These are phyloP conservation scores for Xylogone sp. DNA, from an alignment of 2,329 filamentous ascomycete genomes.

Conservation along the genomic window DNA sequence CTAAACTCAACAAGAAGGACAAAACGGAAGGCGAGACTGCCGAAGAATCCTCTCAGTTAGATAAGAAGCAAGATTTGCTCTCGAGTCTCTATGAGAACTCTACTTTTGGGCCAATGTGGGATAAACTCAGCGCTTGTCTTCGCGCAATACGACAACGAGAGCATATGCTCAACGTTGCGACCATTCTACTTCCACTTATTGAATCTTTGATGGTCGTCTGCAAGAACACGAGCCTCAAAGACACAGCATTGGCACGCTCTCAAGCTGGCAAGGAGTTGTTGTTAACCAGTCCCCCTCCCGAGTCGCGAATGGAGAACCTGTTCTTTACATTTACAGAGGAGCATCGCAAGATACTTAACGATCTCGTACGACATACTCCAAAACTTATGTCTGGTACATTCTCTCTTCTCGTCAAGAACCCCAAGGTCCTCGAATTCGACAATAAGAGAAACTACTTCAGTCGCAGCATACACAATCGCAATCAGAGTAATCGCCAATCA, in stretches of 20 bases:
- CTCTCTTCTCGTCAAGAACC: slow-evolving; percentile 93
- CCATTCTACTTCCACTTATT: slow-evolving; percentile 88
- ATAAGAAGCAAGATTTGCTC: slow-evolving; percentile 78
- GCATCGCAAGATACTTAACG: slow-evolving; percentile 95
- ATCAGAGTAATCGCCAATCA: slow-evolving; percentile 65
- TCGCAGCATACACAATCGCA: slow-evolving; percentile 79
- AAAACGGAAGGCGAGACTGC: slow-evolving; percentile 45
- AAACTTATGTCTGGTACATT: slow-evolving; percentile 99
- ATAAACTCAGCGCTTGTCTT: slow-evolving; percentile 84
- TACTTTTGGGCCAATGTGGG: slow-evolving; percentile 88
- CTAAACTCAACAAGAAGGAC: slow-evolving; percentile 57
- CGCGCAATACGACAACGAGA: slow-evolving; percentile 85
- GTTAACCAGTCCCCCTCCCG: slow-evolving; percentile 72
- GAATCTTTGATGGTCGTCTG: slow-evolving; percentile 98
- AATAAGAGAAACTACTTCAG: slow-evolving; percentile 99
- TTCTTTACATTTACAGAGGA: slow-evolving; percentile 99
- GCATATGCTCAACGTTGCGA: slow-evolving; percentile 95
- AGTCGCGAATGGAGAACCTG: slow-evolving; percentile 77
- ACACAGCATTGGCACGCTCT: slow-evolving; percentile 16
- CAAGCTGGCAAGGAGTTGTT: slow-evolving; percentile 62
- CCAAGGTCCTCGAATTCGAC: slow-evolving; percentile 97
- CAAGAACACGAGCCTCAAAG: slow-evolving; percentile 78
- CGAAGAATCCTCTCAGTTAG: slow-evolving; percentile 48
- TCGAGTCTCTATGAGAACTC: slow-evolving; percentile 85
- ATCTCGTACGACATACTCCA: slow-evolving; percentile 93